Base-by-base conservation (phyloP, 768 basidiomycete species). In the Lentinula sp. region DNA sequence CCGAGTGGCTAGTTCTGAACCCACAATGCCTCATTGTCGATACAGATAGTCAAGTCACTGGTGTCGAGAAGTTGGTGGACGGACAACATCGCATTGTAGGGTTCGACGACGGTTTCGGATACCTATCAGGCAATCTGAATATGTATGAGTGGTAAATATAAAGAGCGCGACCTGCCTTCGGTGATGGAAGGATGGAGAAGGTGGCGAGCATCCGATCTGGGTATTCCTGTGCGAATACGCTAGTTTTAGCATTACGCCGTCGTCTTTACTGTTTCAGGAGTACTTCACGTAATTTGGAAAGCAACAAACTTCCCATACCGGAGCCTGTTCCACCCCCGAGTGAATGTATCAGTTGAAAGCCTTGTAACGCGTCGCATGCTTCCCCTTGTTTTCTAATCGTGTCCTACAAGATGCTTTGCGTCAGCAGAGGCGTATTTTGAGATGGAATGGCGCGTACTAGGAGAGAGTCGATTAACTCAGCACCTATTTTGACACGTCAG, bases 291-390 rank as follows among this genome's bases (percentile, higher is more conserved):
- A 95, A 74, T 69, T 95, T 95, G 41, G 86, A 85, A 39, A 96
- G 73, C 58, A 95, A 75, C 46, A 95, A 76, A 60, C 86, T 87
- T 42, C 93, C 93, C 45, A 95, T 73, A 16, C 94, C 94, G 23
- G 93, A 85, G 41, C 93, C 94, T 2, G 91, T 95, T 41, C 94
- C 94, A 62, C 94, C 94, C 39, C 94, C 94, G 16, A 98, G 83
- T 16, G 94, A 93, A 65, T 96, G 93, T 9, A 94, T 73, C 51
- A 95, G 72, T 67, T 95, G 93, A 69, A 95, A 93, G 0, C 95
- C 95, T 76, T 98, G 95, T 18, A 98, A 77, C 8, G 86, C 83
- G 43, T 98, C 93, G 66, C 90, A 91, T 1, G 76, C 70, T 70
- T 98, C 95, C 2, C 89, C 79, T 71, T 96, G 90, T 67, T 78